These are phyloP conservation scores for Rhodamnia rubescens DNA, from an alignment of 345 rosid species.

Conservation along the genomic window DNA sequence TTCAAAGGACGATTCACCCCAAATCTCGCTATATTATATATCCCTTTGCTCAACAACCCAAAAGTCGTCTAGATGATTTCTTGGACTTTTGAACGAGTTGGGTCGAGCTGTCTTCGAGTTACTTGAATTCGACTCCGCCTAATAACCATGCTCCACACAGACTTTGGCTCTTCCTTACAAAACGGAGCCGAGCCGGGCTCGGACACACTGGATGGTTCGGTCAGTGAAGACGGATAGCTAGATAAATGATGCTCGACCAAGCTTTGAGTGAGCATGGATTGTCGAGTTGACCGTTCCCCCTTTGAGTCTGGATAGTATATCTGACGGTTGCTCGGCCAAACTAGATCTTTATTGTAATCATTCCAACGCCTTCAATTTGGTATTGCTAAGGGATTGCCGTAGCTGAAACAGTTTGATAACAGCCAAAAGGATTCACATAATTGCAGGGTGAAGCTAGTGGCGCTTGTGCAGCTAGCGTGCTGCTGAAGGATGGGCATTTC, in stretches of 20 bases:
- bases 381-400: background rate
- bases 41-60: background rate
- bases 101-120: background rate
- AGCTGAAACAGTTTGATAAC: background rate
- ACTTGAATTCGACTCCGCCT: background rate
- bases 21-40: background rate
- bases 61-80: background rate
- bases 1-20: background rate
- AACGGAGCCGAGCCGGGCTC: background rate
- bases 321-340: background rate
- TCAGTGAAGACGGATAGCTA: background rate
- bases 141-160: background rate
- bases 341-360: background rate
- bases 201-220: background rate
- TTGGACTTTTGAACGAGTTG: background rate
- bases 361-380: background rate
- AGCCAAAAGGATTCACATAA: background rate
- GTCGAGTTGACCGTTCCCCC: background rate
- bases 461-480: constrained; percentile 34
- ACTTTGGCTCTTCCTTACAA: background rate
- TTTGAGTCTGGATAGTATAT: background rate
- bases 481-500: constrained; percentile 25
- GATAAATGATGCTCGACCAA: background rate
- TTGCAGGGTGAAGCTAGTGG: constrained; percentile 34
- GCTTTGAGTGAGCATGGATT: background rate